Percentiles rank a stretch among this genome's conserved stretches.
Evolutionary conservation across 495 filamentous ascomycete species (phyloP).

Genomic region (Niebla homalea): DNA sequence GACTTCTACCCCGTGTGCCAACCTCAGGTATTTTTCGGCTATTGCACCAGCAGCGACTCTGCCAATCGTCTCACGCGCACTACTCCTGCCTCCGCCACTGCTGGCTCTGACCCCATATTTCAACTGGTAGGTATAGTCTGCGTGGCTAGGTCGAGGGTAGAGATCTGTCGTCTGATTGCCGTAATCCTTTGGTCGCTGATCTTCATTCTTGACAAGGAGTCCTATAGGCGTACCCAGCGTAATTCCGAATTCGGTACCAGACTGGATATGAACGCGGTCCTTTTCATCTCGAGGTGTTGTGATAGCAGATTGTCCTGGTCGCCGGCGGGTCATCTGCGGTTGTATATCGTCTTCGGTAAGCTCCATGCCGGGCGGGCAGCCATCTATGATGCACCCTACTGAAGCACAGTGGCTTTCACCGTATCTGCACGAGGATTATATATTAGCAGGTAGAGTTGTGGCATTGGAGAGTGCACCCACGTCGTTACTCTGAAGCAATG

Average conservation of each 20-base stretch:
- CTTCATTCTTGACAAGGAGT: slow-evolving; percentile 78
- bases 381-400: slow-evolving; percentile 84
- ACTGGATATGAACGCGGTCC: slow-evolving; percentile 84
- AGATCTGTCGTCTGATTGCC: slow-evolving; percentile 75
- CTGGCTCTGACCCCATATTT: slow-evolving; percentile 95
- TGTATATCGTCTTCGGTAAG: slow-evolving; percentile 87
- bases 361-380: slow-evolving; percentile 76
- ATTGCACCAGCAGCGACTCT: slow-evolving; percentile 91
- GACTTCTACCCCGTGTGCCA: slow-evolving; percentile 78
- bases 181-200: slow-evolving; percentile 92
- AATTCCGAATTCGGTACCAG: slow-evolving; percentile 82
- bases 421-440: slow-evolving; percentile 40
- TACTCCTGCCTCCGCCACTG: slow-evolving; percentile 83
- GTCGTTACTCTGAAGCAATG: slow-evolving; percentile 73
- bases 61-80: slow-evolving; percentile 88
- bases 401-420: slow-evolving; percentile 84
- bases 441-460: neutral
- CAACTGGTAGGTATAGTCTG: slow-evolving; percentile 89
- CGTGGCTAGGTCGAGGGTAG: slow-evolving; percentile 73
- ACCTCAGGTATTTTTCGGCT: slow-evolving; percentile 79
- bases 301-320: slow-evolving; percentile 81
- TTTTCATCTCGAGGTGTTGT: slow-evolving; percentile 91
- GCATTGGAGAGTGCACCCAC: slow-evolving; percentile 34
- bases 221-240: slow-evolving; percentile 89
- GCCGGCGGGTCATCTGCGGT: slow-evolving; percentile 80